These are phyloP conservation scores for Albophoma yamanashiensis DNA, from an alignment of 2,329 filamentous ascomycete species.

Conservation along the genomic window DNA sequence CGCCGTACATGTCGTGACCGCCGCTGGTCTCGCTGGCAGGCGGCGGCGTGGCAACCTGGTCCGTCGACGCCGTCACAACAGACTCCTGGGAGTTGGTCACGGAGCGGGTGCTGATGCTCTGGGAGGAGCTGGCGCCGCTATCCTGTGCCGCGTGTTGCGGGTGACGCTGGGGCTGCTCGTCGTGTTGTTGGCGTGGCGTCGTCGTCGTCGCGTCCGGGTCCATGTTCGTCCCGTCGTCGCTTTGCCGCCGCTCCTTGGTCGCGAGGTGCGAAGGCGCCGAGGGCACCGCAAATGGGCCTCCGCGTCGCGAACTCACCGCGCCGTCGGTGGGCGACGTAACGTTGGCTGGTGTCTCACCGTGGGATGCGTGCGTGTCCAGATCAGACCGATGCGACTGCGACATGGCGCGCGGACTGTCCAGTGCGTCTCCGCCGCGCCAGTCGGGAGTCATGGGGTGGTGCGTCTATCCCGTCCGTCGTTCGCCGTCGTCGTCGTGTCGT, in stretches of 20 bases:
- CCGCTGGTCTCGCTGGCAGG: constrained; percentile 13
- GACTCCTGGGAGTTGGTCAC: constrained; percentile 16
- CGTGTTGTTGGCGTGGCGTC: neutral
- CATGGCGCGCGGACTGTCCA: neutral
- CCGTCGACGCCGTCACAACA: constrained; percentile 13
- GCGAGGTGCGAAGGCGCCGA: neutral
- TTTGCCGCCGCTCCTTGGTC: neutral
- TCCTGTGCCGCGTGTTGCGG: neutral
- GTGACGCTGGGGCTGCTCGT: neutral
- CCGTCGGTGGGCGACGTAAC: neutral
- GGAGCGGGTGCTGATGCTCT: constrained; percentile 7
- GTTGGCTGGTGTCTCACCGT: neutral
- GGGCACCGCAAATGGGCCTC: neutral
- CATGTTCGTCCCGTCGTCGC: neutral
- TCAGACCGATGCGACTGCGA: neutral
- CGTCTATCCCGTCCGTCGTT: neutral
- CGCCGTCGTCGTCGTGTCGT: neutral
- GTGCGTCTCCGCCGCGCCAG: neutral
- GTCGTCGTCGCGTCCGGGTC: constrained; percentile 1
- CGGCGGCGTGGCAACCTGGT: constrained; percentile 17
- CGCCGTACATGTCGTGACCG: constrained; percentile 1
- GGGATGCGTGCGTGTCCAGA: neutral
- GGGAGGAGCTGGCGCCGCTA: constrained; percentile 5
- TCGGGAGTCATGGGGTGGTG: neutral
- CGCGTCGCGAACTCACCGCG: neutral